Evolutionary conservation across 139 green algal species (phyloP).

Genomic region (Asterochloris erici): DNA sequence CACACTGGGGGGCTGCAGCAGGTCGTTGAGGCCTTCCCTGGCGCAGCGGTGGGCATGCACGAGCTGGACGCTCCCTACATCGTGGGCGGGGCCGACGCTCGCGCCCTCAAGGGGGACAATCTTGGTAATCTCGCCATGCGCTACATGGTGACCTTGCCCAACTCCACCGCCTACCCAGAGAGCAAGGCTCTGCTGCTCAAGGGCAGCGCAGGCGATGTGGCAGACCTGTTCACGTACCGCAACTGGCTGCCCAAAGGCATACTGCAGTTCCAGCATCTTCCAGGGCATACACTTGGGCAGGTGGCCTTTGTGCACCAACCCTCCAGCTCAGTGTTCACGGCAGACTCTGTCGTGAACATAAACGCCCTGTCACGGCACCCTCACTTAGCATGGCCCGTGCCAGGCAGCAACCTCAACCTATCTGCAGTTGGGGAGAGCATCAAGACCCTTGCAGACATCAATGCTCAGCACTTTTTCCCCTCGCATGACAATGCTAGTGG

Average conservation of each 20-base stretch:
- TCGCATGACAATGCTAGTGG: not conserved
- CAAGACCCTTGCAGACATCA: not conserved
- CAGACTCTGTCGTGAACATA: not conserved
- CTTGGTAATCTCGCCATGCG: not conserved
- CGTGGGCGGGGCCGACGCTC: not conserved
- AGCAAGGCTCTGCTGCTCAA: slow-evolving; percentile 1
- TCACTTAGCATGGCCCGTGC: not conserved
- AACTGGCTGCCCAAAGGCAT: not conserved
- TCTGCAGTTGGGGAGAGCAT: not conserved
- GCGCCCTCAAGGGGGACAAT: not conserved
- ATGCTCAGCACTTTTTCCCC: not conserved
- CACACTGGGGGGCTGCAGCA: not conserved
- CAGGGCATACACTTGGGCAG: not conserved
- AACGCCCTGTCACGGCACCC: not conserved
- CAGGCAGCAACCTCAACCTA: not conserved
- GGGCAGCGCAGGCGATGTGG: not conserved
- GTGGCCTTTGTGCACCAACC: not conserved
- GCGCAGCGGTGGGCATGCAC: not conserved
- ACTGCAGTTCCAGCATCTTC: not conserved
- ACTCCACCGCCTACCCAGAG: not conserved
- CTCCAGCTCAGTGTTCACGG: not conserved
- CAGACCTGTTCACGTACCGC: not conserved
- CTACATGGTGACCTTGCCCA: not conserved
- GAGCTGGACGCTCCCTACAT: not conserved
- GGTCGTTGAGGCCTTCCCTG: not conserved